Evolutionary conservation across 495 filamentous ascomycete genomes (phyloP), one percentile per base, ranked within the genome.

Genomic region (Articulospora tetracladia): DNA sequence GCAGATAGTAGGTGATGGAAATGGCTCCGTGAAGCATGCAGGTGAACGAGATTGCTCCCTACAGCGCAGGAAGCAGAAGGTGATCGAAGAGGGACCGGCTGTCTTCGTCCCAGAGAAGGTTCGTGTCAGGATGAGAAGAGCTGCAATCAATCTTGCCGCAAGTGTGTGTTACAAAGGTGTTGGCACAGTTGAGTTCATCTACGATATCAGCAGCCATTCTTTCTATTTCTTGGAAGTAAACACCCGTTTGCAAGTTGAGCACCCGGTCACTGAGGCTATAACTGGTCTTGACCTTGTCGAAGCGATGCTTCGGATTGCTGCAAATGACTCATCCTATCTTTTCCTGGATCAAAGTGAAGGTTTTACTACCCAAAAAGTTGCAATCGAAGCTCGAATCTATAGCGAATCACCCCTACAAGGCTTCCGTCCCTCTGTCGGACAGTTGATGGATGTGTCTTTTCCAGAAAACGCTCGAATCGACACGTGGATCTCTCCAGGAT

Each of bases 211-310:
- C 32, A 78, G 77, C 0, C 76, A 74, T 0, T 74, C 78, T 11
- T 85, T 85, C 70, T 89, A 82, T 69, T 89, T 89, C 60, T 73
- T 88, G 3, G 86, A 89, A 64, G 84, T 89, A 81, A 88, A 88
- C 64, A 86, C 85, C 0, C 73, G 85, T 32, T 70, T 87, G 10
- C 86, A 89, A 59, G 85, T 89, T 26, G 86, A 89, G 69, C 86
- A 88, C 68, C 79, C 78, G 15, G 81, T 87, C 53, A 87, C 86
- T 4, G 84, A 89, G 64, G 62, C 82, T 4, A 82, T 80, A 57
- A 83, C 82, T 62, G 74, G 70, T n/a, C 63, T 86, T 24, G 85
- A 88, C 55, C 66, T 88, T 13, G 84, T 88, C 1, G 70, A 76
- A 19, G 67, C 82, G 61, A 73, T 73, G 71, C 53, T 72, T 30